These are phyloP conservation scores for Pyrrhoderma noxium DNA, from an alignment of 1,284 basidiomycete genomes.

Conservation along the genomic window DNA sequence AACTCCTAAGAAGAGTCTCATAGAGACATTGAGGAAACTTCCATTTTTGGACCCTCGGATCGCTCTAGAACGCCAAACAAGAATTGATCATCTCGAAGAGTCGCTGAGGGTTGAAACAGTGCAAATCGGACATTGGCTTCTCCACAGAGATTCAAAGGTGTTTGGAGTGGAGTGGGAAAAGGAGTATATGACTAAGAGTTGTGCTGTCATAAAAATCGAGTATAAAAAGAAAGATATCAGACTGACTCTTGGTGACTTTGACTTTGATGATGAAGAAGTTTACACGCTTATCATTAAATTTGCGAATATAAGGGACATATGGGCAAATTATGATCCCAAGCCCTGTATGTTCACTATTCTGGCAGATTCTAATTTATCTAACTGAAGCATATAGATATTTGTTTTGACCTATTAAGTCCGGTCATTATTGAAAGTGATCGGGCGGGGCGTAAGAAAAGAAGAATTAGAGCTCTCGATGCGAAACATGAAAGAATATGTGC, in stretches of 20 bases:
- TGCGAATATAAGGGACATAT: conserved; percentile 51
- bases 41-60: conserved; percentile 54
- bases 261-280: conserved; percentile 41
- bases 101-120: conserved; percentile 46
- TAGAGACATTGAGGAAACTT: conserved; percentile 43
- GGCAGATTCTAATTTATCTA: not conserved
- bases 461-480: conserved; percentile 47
- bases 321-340: conserved; percentile 45
- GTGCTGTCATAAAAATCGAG: conserved; percentile 50
- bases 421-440: conserved; percentile 53
- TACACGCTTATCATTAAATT: conserved; percentile 46
- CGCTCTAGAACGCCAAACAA: conserved; percentile 46
- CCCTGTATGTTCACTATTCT: conserved; percentile 28
- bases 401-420: conserved; percentile 56
- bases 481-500: conserved; percentile 49
- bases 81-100: conserved; percentile 36
- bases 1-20: conserved; percentile 21
- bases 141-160: conserved; percentile 26
- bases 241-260: conserved; percentile 51
- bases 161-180: conserved; percentile 62
- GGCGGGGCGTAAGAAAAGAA: conserved; percentile 42
- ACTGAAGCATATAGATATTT: conserved; percentile 39
- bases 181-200: conserved; percentile 35
- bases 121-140: conserved; percentile 53
- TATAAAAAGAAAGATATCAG: conserved; percentile 60